These are phyloP conservation scores for Agrocybe pediades DNA, from an alignment of 768 basidiomycete genomes.

Conservation along the genomic window DNA sequence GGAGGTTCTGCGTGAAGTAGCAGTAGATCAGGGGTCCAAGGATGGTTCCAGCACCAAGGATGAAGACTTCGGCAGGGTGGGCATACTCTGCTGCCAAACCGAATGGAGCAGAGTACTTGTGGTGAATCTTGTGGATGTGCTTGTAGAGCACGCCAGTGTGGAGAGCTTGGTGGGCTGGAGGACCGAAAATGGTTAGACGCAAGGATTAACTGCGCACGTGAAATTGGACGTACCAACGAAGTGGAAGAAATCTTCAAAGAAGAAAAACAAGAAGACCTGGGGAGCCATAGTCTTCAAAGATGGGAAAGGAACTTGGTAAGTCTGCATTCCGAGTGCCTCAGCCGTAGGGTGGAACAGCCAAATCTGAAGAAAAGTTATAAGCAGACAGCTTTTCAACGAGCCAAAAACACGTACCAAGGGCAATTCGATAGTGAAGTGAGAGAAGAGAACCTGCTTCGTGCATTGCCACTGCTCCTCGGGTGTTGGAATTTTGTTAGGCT, in stretches of 20 bases:
- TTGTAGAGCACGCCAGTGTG: slow-evolving; percentile 87
- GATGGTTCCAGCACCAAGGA: slow-evolving; percentile 91
- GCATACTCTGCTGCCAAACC: slow-evolving; percentile 98
- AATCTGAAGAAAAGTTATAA: slow-evolving; percentile 49
- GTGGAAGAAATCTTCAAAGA: slow-evolving; percentile 97
- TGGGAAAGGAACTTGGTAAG: slow-evolving; percentile 93
- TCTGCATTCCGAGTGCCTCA: slow-evolving; percentile 84
- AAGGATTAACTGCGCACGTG: not conserved
- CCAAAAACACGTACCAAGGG: slow-evolving; percentile 67
- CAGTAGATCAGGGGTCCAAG: slow-evolving; percentile 87
- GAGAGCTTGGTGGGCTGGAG: slow-evolving; percentile 80
- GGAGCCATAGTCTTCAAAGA: slow-evolving; percentile 64
- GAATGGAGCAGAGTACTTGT: slow-evolving; percentile 96
- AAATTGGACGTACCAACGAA: slow-evolving; percentile 61
- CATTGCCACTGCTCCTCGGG: slow-evolving; percentile 90
- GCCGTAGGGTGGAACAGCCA: slow-evolving; percentile 92
- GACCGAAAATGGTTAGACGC: not conserved
- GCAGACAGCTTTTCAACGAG: no score
- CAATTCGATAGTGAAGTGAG: slow-evolving; percentile 94
- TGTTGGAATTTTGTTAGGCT: slow-evolving; percentile 83
- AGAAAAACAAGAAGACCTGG: slow-evolving; percentile 87
- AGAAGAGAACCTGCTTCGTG: slow-evolving; percentile 90
- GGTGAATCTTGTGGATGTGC: slow-evolving; percentile 96
- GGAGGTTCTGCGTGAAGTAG: slow-evolving; percentile 71
- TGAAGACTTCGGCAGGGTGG: slow-evolving; percentile 94